These are phyloP conservation scores for Ilex aquifolium DNA, from an alignment of 257 asterid genomes.

Conservation along the genomic window DNA sequence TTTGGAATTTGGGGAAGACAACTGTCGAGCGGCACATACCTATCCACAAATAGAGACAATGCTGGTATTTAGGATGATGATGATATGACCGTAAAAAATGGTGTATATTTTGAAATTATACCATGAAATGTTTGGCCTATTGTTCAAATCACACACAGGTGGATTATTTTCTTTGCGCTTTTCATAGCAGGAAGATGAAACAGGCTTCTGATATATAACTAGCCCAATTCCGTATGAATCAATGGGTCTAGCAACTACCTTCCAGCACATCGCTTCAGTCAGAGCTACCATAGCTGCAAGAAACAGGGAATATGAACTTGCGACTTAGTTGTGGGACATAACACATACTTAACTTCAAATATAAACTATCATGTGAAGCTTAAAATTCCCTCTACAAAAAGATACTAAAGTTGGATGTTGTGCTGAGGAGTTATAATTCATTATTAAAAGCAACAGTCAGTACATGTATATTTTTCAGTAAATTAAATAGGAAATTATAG, in stretches of 20 bases:
- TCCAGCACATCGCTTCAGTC: constrained; percentile 90
- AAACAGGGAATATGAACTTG: constrained; percentile 6
- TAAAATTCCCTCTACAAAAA: too few relatives aligned
- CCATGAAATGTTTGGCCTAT: constrained; percentile 61
- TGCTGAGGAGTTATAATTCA: too few relatives aligned
- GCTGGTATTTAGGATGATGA: constrained; percentile 1
- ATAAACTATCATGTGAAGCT: too few relatives aligned
- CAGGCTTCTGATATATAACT: constrained; percentile 79
- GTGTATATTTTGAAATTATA: constrained; percentile 15
- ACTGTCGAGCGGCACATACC: constrained; percentile 75
- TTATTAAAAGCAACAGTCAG: too few relatives aligned
- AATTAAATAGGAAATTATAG: constrained; percentile 4
- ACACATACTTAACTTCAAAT: too few relatives aligned
- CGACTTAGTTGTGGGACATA: too few relatives aligned
- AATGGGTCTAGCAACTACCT: constrained; percentile 42
- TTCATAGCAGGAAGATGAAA: constrained; percentile 67
- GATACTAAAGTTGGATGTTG: too few relatives aligned
- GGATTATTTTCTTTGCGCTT: constrained; percentile 54
- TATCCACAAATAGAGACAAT: constrained; percentile 24
- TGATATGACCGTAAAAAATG: neutral
- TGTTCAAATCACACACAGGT: constrained; percentile 57
- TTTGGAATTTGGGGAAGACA: constrained; percentile 53
- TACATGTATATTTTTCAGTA: neutral
- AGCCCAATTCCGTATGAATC: constrained; percentile 48
- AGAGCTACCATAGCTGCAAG: constrained; percentile 79